These are phyloP conservation scores for Nemania sp. DNA, from an alignment of 2,329 filamentous ascomycete species.

Conservation along the genomic window DNA sequence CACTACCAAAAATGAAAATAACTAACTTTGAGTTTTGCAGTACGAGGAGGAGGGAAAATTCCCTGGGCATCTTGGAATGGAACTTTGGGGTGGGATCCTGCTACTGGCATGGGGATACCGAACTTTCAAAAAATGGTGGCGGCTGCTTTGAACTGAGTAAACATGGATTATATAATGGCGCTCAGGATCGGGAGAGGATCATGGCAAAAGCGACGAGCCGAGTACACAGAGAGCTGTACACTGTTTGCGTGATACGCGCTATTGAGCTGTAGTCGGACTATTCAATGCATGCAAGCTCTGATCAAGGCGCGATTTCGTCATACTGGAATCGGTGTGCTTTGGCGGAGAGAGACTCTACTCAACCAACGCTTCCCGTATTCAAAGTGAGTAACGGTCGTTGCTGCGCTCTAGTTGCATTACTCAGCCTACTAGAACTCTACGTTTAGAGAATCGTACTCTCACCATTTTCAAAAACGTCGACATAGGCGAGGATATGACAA, in stretches of 20 bases:
- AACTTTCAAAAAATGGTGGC: conserved; percentile 35
- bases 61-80: conserved; percentile 51
- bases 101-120: conserved; percentile 31
- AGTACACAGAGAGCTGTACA: background rate
- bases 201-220: background rate
- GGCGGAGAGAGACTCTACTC: too few relatives aligned
- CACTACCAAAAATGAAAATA: background rate
- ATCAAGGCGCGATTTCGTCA: background rate
- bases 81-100: conserved; percentile 42
- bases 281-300: background rate
- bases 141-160: conserved; percentile 27
- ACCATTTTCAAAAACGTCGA: too few relatives aligned
- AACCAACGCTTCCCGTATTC: too few relatives aligned
- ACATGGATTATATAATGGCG: background rate
- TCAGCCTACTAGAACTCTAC: too few relatives aligned
- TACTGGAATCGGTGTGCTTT: background rate
- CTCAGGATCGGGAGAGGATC: background rate
- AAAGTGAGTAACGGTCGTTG: too few relatives aligned
- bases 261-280: background rate
- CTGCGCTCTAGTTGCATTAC: too few relatives aligned
- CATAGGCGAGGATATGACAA: too few relatives aligned
- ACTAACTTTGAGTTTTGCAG: background rate
- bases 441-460: too few relatives aligned
- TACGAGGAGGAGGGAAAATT: conserved; percentile 45
- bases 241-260: background rate